Percentiles rank a stretch among this genome's conserved stretches.
Conservation (phyloP, 257 asterid species). For the Solanum sitiens region DNA sequence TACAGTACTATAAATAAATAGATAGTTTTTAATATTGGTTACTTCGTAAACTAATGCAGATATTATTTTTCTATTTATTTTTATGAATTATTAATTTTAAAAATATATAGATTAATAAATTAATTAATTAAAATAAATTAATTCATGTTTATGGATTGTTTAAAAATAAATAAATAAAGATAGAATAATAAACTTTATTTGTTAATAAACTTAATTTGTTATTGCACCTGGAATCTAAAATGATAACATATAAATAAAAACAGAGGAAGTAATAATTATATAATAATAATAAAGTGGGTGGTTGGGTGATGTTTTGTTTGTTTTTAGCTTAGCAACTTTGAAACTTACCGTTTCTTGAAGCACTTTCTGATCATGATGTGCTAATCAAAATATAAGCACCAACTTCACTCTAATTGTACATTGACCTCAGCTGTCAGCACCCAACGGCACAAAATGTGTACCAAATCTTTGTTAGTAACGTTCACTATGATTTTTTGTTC, state of each 20-base stretch:
- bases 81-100: too few species aligned
- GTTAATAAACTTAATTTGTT: too few species aligned
- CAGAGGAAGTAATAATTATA: too few species aligned
- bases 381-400: neutral
- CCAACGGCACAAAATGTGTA: neutral
- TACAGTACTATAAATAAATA: too few species aligned
- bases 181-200: too few species aligned
- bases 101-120: too few species aligned
- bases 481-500: neutral
- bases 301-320: neutral
- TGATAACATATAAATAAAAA: neutral
- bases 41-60: rapidly evolving
- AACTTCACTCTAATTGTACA: neutral
- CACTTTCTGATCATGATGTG: neutral
- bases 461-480: neutral
- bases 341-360: neutral
- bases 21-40: too few species aligned
- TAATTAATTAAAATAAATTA: too few species aligned
- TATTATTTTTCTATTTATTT: rapidly evolving
- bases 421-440: neutral
- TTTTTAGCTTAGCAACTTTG: neutral
- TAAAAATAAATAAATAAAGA: too few species aligned
- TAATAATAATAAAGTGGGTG: neutral
- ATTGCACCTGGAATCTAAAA: too few species aligned
- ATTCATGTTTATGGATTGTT: too few species aligned